phyloP scores from a whole-genome alignment of 2,329 filamentous ascomycete species.

The Hymenoscyphus occultus region DNA sequence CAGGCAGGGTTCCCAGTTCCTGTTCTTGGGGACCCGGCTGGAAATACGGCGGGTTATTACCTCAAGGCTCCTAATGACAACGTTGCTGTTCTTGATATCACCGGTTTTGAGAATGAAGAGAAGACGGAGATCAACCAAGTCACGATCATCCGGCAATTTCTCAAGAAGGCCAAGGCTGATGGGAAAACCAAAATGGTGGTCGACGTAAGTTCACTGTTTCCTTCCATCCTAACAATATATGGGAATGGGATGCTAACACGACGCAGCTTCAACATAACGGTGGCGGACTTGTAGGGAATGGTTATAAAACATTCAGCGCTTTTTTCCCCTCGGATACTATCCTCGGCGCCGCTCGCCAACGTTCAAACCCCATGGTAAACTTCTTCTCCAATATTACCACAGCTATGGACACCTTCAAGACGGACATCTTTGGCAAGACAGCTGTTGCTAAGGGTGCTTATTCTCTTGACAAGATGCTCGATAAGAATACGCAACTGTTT shows the following conservation, averaged over 20 bases:
- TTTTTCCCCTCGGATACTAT: constrained; percentile 26
- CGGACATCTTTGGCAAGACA: not conserved
- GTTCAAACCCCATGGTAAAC: constrained; percentile 16
- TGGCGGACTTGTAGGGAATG: not conserved
- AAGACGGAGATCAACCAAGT: constrained; percentile 31
- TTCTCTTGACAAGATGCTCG: not conserved
- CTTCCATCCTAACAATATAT: not conserved
- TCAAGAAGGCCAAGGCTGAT: constrained; percentile 34
- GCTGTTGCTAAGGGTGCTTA: not conserved
- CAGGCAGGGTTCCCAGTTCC: not conserved
- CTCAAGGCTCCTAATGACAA: constrained; percentile 16
- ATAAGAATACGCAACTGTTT: not conserved
- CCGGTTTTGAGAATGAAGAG: constrained; percentile 22
- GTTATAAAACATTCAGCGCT: constrained; percentile 39
- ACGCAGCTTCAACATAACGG: not conserved
- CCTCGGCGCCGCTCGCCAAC: constrained; percentile 13
- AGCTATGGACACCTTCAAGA: not conserved
- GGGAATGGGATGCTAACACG: not conserved
- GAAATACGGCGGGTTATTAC: constrained; percentile 25
- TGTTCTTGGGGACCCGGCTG: constrained; percentile 10
- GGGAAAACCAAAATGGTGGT: constrained; percentile 60
- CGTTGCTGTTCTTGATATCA: constrained; percentile 24
- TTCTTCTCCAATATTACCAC: constrained; percentile 1
- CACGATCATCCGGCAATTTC: not conserved
- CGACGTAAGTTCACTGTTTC: constrained; percentile 36